phyloP scores from a whole-genome alignment of 1,139 yeast genomes.

The Hyphopichia fennica region DNA sequence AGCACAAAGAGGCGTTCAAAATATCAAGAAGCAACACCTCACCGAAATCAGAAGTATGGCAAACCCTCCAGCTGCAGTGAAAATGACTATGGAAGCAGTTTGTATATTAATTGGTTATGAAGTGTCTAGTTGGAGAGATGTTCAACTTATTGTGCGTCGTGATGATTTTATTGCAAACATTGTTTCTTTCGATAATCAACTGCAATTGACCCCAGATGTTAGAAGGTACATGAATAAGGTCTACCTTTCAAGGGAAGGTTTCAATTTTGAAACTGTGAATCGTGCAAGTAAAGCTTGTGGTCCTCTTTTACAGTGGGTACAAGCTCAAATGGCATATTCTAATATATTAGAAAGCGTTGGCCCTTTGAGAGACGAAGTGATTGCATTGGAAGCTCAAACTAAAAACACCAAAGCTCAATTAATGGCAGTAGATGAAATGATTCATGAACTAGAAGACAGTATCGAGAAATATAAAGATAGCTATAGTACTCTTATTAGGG shows the following conservation, averaged over 20 bases:
- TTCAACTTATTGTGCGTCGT: constrained; percentile 72
- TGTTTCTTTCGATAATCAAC: constrained; percentile 68
- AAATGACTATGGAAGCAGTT: constrained; percentile 84
- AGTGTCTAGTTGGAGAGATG: constrained; percentile 77
- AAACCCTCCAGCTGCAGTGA: constrained; percentile 89
- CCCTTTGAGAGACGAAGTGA: constrained; percentile 73
- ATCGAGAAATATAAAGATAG: constrained; percentile 67
- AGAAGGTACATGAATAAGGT: constrained; percentile 55
- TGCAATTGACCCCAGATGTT: constrained; percentile 54
- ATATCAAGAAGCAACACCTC: constrained; percentile 87
- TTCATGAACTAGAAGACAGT: constrained; percentile 65
- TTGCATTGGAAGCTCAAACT: constrained; percentile 57
- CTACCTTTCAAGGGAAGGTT: constrained; percentile 65
- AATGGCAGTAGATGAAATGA: constrained; percentile 81
- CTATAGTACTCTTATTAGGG: constrained; percentile 74
- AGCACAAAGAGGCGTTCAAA: constrained; percentile 85
- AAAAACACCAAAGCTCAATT: constrained; percentile 63
- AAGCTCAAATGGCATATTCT: constrained; percentile 78
- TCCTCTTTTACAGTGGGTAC: constrained; percentile 86
- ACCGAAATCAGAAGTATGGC: constrained; percentile 88
- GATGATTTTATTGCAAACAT: constrained; percentile 89
- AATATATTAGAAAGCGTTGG: constrained; percentile 67
- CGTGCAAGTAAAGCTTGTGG: constrained; percentile 97
- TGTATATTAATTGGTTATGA: constrained; percentile 76
- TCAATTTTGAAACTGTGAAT: constrained; percentile 71